Conservation (phyloP, 176 grass and related monocot genomes). For the Oryza punctata region DNA sequence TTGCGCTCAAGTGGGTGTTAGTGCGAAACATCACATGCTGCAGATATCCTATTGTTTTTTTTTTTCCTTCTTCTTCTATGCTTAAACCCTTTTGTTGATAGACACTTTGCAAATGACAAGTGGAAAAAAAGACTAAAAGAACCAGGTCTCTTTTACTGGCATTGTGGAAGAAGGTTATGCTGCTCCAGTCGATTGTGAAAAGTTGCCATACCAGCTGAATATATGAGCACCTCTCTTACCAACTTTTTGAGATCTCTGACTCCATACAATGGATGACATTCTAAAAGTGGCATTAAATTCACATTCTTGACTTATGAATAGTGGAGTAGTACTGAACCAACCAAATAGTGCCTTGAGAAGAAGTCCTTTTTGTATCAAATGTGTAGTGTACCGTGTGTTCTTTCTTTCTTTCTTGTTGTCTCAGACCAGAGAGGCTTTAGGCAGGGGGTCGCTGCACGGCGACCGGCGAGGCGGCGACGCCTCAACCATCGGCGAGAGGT, state of each 20-base stretch:
- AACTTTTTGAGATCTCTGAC: background rate
- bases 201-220: conserved; percentile 1
- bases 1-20: background rate
- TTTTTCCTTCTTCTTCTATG: background rate
- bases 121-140: conserved; percentile 25
- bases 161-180: conserved; percentile 30
- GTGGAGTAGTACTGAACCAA: too few species aligned
- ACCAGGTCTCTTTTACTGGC: background rate
- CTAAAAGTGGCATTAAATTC: background rate
- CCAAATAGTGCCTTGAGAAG: background rate
- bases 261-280: background rate
- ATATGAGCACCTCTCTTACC: background rate
- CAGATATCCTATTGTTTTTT: conserved; percentile 35
- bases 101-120: conserved; percentile 46
- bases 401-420: background rate
- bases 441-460: background rate
- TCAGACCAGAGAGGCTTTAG: background rate
- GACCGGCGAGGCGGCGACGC: background rate
- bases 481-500: background rate
- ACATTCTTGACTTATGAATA: background rate
- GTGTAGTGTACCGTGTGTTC: too few species aligned
- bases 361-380: background rate
- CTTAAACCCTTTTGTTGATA: conserved; percentile 42
- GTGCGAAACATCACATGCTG: background rate
- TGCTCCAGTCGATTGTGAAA: conserved; percentile 19